phyloP scores from a whole-genome alignment of 2,329 filamentous ascomycete species.

The Colletotrichum echinochloae region DNA sequence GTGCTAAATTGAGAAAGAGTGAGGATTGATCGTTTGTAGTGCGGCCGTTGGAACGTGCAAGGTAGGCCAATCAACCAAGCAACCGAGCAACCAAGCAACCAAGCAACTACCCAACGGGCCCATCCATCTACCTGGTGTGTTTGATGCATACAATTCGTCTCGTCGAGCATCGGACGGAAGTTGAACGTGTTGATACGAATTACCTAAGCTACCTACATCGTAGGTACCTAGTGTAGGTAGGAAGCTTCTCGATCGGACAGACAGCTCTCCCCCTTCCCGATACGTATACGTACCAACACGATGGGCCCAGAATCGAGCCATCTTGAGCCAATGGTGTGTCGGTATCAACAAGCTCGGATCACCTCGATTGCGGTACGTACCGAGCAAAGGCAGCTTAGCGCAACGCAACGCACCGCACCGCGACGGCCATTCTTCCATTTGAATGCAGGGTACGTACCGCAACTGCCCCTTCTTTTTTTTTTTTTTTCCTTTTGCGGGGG shows the following conservation, averaged over 20 bases:
- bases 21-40: background rate
- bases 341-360: background rate
- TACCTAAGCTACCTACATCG: too few relatives aligned
- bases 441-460: background rate
- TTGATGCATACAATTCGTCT: background rate
- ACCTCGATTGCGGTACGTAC: slow-evolving; percentile 4
- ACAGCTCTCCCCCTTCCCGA: background rate
- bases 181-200: background rate
- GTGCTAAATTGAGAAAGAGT: background rate
- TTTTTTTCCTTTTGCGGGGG: slow-evolving; percentile 38
- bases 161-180: background rate
- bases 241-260: slow-evolving; percentile 14
- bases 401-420: slow-evolving; percentile 20
- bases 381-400: background rate
- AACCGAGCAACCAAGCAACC: background rate
- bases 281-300: slow-evolving; percentile 10
- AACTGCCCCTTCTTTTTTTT: background rate
- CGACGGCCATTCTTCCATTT: background rate
- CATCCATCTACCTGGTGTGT: background rate
- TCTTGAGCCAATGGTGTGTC: slow-evolving; percentile 16
- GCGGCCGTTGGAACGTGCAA: background rate
- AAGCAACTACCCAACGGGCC: too few relatives aligned
- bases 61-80: background rate
- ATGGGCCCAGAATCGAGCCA: background rate
- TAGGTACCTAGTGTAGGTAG: too few relatives aligned